These are phyloP conservation scores for Trematosphaeria pertusa DNA, from an alignment of 2,329 filamentous ascomycete species.

Conservation along the genomic window DNA sequence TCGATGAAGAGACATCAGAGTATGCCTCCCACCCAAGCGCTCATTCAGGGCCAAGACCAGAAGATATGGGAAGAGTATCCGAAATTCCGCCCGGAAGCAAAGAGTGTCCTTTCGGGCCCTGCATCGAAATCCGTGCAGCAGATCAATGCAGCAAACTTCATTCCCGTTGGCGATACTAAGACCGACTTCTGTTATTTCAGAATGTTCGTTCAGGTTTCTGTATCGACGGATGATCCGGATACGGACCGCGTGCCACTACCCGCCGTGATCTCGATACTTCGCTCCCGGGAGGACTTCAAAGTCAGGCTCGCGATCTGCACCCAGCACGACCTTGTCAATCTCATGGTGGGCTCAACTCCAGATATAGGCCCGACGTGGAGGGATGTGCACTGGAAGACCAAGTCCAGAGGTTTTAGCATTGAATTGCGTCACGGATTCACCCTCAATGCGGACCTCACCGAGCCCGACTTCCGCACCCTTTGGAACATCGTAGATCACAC, in stretches of 20 bases:
- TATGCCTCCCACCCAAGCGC: conserved; percentile 67
- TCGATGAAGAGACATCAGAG: conserved; percentile 87
- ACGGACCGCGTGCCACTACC: conserved; percentile 73
- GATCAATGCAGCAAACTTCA: conserved; percentile 65
- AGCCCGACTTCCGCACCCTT: conserved; percentile 78
- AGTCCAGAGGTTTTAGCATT: conserved; percentile 69
- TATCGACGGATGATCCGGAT: conserved; percentile 74
- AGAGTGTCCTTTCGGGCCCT: conserved; percentile 70
- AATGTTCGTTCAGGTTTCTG: conserved; percentile 74
- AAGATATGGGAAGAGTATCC: conserved; percentile 84
- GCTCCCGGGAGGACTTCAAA: conserved; percentile 71
- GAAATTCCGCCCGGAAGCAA: conserved; percentile 72
- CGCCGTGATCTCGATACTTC: conserved; percentile 77
- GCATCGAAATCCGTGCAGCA: conserved; percentile 53
- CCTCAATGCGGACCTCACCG: conserved; percentile 72
- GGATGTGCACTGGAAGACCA: conserved; percentile 79
- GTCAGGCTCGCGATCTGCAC: conserved; percentile 78
- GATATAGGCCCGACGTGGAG: conserved; percentile 77
- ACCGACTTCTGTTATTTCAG: conserved; percentile 81
- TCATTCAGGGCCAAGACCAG: conserved; percentile 81
- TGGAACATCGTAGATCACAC: conserved; percentile 89
- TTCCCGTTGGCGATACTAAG: conserved; percentile 78
- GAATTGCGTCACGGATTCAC: conserved; percentile 78
- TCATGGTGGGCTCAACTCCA: conserved; percentile 74
- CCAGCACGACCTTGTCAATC: conserved; percentile 78